These are phyloP conservation scores for Calonectria hongkongensis DNA, from an alignment of 2,329 filamentous ascomycete species.

Conservation along the genomic window DNA sequence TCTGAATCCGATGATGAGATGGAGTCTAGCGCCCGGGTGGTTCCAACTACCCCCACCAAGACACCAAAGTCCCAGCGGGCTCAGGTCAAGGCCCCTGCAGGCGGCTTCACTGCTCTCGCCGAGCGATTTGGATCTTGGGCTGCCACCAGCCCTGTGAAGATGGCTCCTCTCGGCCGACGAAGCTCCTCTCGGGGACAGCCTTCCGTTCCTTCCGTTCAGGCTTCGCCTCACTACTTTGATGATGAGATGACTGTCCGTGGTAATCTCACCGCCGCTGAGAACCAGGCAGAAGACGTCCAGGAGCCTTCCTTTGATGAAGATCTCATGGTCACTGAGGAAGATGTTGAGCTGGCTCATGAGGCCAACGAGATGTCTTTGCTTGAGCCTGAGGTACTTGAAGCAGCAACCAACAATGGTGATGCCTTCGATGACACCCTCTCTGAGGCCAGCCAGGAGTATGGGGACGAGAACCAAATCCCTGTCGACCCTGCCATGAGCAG, in stretches of 20 bases:
- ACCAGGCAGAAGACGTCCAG: conserved; percentile 51
- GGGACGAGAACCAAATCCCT: conserved; percentile 78
- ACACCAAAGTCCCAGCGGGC: conserved; percentile 47
- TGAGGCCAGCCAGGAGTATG: conserved; percentile 79
- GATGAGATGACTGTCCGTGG: conserved; percentile 72
- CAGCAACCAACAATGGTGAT: conserved; percentile 55
- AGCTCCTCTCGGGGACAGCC: conserved; percentile 25
- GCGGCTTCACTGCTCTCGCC: conserved; percentile 79
- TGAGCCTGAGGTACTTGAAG: conserved; percentile 64
- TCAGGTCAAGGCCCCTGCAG: conserved; percentile 49
- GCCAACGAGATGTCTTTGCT: conserved; percentile 76
- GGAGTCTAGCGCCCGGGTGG: conserved; percentile 54
- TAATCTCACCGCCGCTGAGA: conserved; percentile 41
- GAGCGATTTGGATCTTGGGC: conserved; percentile 78
- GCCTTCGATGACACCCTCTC: conserved; percentile 71
- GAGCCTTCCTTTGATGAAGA: conserved; percentile 63
- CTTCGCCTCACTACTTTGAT: conserved; percentile 74
- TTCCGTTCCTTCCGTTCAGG: conserved; percentile 37
- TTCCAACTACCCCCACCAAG: conserved; percentile 65
- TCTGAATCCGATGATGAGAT: conserved; percentile 75
- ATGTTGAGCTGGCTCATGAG: conserved; percentile 74
- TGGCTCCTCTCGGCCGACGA: conserved; percentile 49
- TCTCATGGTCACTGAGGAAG: conserved; percentile 71
- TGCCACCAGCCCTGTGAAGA: conserved; percentile 70
- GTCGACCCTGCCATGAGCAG: conserved; percentile 68